phyloP scores from a whole-genome alignment of 2,329 filamentous ascomycete genomes.

The Phoma sp. region DNA sequence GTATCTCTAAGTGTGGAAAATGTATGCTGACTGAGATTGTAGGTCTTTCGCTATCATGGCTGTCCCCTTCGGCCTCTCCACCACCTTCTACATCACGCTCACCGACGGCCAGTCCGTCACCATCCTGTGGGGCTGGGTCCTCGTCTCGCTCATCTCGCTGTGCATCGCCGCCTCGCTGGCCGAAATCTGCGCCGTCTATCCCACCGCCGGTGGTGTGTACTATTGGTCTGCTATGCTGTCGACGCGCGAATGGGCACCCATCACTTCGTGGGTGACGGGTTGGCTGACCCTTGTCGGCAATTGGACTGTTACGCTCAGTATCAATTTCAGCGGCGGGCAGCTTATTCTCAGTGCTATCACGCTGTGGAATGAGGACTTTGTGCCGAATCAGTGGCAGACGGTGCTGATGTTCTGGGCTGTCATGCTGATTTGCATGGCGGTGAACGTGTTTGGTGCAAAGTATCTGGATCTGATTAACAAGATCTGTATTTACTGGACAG shows the following conservation, averaged over 20 bases:
- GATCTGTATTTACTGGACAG: constrained; percentile 75
- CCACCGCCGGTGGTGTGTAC: constrained; percentile 77
- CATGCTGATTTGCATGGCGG: constrained; percentile 66
- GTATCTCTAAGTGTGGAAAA: not conserved
- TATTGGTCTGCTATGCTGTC: constrained; percentile 73
- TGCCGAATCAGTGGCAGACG: constrained; percentile 71
- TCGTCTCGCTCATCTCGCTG: constrained; percentile 70
- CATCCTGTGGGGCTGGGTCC: constrained; percentile 72
- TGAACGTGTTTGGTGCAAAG: constrained; percentile 69
- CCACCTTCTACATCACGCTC: constrained; percentile 71
- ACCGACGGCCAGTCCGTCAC: constrained; percentile 72
- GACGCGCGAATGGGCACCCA: constrained; percentile 68
- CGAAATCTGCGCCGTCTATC: constrained; percentile 77
- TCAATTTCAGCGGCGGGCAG: constrained; percentile 71
- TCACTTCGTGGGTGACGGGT: constrained; percentile 72
- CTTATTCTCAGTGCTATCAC: constrained; percentile 71
- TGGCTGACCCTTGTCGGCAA: constrained; percentile 77
- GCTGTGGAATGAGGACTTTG: constrained; percentile 73
- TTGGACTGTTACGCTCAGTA: constrained; percentile 68
- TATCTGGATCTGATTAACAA: constrained; percentile 74
- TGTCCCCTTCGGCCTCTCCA: constrained; percentile 70
- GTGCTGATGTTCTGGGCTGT: constrained; percentile 75
- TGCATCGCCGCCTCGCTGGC: constrained; percentile 73
- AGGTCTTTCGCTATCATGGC: constrained; percentile 77
- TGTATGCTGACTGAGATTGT: constrained; percentile 8